phyloP scores from a whole-genome alignment of 2,329 filamentous ascomycete species.

The Cladosporium sp. region DNA sequence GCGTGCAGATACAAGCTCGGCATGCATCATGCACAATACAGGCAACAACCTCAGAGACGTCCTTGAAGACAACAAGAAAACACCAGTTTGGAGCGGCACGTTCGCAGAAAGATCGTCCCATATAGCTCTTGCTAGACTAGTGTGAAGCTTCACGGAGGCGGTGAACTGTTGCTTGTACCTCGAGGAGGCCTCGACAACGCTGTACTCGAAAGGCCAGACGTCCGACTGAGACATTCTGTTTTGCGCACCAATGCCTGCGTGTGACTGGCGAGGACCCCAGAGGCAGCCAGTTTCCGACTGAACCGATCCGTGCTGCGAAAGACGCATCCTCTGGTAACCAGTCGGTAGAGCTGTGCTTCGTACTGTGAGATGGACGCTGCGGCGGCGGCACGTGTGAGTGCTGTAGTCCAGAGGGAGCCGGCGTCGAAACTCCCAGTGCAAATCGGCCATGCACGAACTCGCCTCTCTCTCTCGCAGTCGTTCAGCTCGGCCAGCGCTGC shows the following conservation, averaged over 20 bases:
- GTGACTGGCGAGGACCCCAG: background rate
- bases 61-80: background rate
- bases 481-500: background rate
- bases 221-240: background rate
- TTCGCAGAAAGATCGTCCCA: background rate
- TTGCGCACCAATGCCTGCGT: background rate
- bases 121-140: slow-evolving; percentile 6
- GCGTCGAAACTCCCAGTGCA: background rate
- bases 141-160: slow-evolving; percentile 8
- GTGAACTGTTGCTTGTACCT: slow-evolving; percentile 2
- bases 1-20: background rate
- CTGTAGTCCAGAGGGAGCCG: background rate
- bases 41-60: background rate
- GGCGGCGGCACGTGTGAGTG: background rate
- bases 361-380: background rate
- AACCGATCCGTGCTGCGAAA: background rate
- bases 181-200: background rate
- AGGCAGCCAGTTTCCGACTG: background rate
- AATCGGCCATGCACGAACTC: background rate
- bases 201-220: background rate
- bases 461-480: background rate
- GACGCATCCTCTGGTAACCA: background rate
- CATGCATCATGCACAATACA: slow-evolving; percentile 3
- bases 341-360: slow-evolving; percentile 1
- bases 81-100: background rate